These are phyloP conservation scores for Aspergillus terreus DNA, from an alignment of 2,329 filamentous ascomycete genomes.

Conservation along the genomic window DNA sequence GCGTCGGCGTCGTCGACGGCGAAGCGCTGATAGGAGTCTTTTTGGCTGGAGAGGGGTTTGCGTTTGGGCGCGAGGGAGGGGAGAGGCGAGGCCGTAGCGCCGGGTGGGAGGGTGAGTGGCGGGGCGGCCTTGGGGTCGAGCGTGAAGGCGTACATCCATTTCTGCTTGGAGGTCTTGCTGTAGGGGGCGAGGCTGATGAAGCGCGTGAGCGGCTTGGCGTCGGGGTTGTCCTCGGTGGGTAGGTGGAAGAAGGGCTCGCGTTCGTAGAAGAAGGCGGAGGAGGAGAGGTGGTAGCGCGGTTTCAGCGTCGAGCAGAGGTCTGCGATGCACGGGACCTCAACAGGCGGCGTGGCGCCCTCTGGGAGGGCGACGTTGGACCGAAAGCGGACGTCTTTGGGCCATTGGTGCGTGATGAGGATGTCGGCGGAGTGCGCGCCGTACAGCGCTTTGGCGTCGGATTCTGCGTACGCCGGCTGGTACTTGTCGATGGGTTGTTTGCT, in stretches of 20 bases:
- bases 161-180: slow-evolving; percentile 72
- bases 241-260: slow-evolving; percentile 85
- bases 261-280: slow-evolving; percentile 76
- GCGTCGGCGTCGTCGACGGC: slow-evolving; percentile 35
- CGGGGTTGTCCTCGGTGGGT: slow-evolving; percentile 50
- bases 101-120: slow-evolving; percentile 60
- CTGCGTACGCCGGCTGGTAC: slow-evolving; percentile 72
- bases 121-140: slow-evolving; percentile 63
- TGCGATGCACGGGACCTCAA: slow-evolving; percentile 64
- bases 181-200: slow-evolving; percentile 86
- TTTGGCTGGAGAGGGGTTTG: slow-evolving; percentile 35
- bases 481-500: slow-evolving; percentile 52
- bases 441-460: slow-evolving; percentile 71
- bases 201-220: slow-evolving; percentile 65
- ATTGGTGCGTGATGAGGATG: slow-evolving; percentile 80
- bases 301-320: slow-evolving; percentile 75
- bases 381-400: slow-evolving; percentile 70
- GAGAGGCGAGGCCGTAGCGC: slow-evolving; percentile 70
- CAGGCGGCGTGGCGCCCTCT: slow-evolving; percentile 49
- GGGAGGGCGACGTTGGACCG: slow-evolving; percentile 64
- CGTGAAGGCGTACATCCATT: slow-evolving; percentile 58
- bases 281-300: slow-evolving; percentile 86
- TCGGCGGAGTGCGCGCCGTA: slow-evolving; percentile 75
- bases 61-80: slow-evolving; percentile 57
- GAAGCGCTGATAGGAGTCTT: slow-evolving; percentile 36